A percentile compares a stretch with the other conserved stretches of the same genome.
phyloP scores from a whole-genome alignment of 179 eudicot species.

The Heliamphora pulchella region DNA sequence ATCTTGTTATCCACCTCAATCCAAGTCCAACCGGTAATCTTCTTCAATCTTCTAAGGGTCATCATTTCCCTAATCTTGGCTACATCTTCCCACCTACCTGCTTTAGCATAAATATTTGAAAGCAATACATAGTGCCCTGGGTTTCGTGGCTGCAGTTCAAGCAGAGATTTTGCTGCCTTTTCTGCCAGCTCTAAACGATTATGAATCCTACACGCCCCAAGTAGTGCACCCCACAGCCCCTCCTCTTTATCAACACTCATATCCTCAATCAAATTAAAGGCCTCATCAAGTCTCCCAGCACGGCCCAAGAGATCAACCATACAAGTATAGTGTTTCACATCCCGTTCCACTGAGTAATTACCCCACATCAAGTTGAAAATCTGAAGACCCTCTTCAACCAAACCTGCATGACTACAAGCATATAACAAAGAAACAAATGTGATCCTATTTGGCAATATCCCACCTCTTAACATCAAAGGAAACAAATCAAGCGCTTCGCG shows the following conservation, averaged over 20 bases:
- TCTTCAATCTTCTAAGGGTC: slow-evolving; percentile 53
- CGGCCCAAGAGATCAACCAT: slow-evolving; percentile 76
- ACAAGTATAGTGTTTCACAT: slow-evolving; percentile 75
- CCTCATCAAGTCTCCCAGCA: slow-evolving; percentile 56
- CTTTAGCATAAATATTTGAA: slow-evolving; percentile 62
- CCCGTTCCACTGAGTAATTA: slow-evolving; percentile 39
- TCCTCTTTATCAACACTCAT: slow-evolving; percentile 52
- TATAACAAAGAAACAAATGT: slow-evolving; percentile 66
- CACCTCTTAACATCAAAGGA: slow-evolving; percentile 40
- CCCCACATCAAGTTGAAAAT: slow-evolving; percentile 43
- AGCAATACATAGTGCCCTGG: slow-evolving; percentile 68
- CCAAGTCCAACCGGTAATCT: slow-evolving; percentile 78
- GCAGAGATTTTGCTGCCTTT: slow-evolving; percentile 46
- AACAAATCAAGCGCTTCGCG: slow-evolving; percentile 51
- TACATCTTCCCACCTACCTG: slow-evolving; percentile 60
- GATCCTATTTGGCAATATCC: slow-evolving; percentile 44
- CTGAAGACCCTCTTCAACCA: slow-evolving; percentile 50
- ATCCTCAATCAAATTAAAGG: slow-evolving; percentile 41
- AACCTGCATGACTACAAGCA: slow-evolving; percentile 75
- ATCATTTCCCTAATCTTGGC: slow-evolving; percentile 47
- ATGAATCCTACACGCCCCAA: slow-evolving; percentile 71
- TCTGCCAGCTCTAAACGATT: slow-evolving; percentile 45
- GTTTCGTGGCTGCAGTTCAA: slow-evolving; percentile 52
- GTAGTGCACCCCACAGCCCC: slow-evolving; percentile 62
- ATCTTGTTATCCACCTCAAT: slow-evolving; percentile 53